Percentiles rank a stretch among this genome's conserved stretches.
Conservation (phyloP, 345 rosid genomes). For the Euphorbia tirucalli region DNA sequence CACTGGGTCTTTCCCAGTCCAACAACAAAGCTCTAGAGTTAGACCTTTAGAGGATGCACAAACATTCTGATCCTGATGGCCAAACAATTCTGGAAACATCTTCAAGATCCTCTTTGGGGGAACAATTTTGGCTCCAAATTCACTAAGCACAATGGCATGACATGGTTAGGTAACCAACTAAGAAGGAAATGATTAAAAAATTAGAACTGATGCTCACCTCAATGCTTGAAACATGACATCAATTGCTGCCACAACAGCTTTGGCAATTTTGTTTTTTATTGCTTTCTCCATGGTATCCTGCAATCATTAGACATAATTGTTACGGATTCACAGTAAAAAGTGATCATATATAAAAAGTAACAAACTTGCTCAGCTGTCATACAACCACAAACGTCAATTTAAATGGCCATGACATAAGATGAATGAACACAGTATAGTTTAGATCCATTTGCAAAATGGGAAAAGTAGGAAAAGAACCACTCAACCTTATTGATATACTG, state of each 20-base stretch:
- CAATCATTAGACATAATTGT: slow-evolving; percentile 20
- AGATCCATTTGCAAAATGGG: not conserved
- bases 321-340: too few species aligned
- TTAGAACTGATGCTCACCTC: slow-evolving; percentile 49
- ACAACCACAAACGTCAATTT: too few species aligned
- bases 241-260: slow-evolving; percentile 99
- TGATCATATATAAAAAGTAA: too few species aligned
- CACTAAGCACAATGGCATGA: slow-evolving; percentile 46
- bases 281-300: slow-evolving; percentile 99
- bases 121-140: slow-evolving; percentile 87
- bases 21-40: slow-evolving; percentile 96
- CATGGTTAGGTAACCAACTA: slow-evolving; percentile 12
- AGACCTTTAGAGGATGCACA: slow-evolving; percentile 96
- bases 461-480: not conserved
- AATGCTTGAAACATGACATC: slow-evolving; percentile 97
- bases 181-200: not conserved
- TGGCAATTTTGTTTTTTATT: slow-evolving; percentile 97
- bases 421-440: not conserved
- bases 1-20: slow-evolving; percentile 99
- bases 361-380: too few species aligned
- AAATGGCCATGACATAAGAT: not conserved
- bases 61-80: slow-evolving; percentile 98
- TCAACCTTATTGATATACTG: not conserved
- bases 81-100: slow-evolving; percentile 99
- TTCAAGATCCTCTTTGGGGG: slow-evolving; percentile 92